Conservation (phyloP, 805 yeast genomes). For the Maudiozyma saulgeensis region DNA sequence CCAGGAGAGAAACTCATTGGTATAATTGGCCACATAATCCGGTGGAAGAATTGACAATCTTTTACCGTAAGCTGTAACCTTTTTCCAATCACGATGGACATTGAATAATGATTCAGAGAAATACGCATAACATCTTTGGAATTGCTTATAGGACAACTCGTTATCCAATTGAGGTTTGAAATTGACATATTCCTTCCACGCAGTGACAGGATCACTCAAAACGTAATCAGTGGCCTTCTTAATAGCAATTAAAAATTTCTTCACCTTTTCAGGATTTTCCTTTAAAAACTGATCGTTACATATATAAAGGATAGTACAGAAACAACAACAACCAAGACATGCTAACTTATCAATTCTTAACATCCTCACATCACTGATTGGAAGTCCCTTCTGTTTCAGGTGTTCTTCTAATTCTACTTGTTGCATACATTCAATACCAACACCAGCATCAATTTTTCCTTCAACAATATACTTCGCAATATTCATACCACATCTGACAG, state of each 20-base stretch:
- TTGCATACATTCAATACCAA: constrained; percentile 51
- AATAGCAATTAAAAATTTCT: constrained; percentile 37
- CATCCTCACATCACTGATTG: constrained; percentile 42
- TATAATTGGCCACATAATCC: background rate
- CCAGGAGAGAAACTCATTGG: constrained; percentile 1
- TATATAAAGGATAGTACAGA: constrained; percentile 47
- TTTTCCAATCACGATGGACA: constrained; percentile 2
- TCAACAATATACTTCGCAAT: constrained; percentile 47
- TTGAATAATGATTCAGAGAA: constrained; percentile 27
- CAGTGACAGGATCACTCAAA: constrained; percentile 34
- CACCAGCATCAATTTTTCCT: constrained; percentile 48
- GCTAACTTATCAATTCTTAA: constrained; percentile 47
- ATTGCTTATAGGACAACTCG: constrained; percentile 36
- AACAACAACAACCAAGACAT: constrained; percentile 49
- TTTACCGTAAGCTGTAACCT: constrained; percentile 2
- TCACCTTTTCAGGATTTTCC: constrained; percentile 38
- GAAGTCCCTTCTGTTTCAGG: constrained; percentile 35
- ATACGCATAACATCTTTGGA: constrained; percentile 47
- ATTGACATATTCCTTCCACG: constrained; percentile 38
- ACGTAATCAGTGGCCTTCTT: constrained; percentile 44
- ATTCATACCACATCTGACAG: constrained; percentile 52
- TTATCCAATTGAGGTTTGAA: constrained; percentile 40
- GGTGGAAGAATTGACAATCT: background rate
- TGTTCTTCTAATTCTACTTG: constrained; percentile 49
- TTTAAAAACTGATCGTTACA: constrained; percentile 41